These are phyloP conservation scores for Ciborinia camelliae DNA, from an alignment of 2,329 filamentous ascomycete species.

Conservation along the genomic window DNA sequence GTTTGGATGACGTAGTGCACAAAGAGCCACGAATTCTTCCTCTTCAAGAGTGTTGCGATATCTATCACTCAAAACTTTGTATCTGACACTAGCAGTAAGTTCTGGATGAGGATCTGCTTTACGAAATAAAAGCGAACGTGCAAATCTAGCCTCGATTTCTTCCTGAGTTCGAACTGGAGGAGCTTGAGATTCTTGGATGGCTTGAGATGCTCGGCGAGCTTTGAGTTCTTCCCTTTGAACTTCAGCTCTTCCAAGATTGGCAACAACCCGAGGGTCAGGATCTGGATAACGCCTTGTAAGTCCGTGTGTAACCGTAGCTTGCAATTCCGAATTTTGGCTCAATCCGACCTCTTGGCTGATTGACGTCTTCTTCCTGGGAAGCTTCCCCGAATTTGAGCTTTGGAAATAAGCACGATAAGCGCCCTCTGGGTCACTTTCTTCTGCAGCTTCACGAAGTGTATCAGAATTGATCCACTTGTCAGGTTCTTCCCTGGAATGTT, in stretches of 20 bases:
- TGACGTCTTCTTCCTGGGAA: not conserved
- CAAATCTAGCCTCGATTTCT: not conserved
- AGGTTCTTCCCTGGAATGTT: not conserved
- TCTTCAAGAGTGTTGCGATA: slow-evolving; percentile 1
- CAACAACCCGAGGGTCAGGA: not conserved
- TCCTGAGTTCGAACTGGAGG: not conserved
- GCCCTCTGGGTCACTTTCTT: not conserved
- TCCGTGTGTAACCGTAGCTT: too few species aligned
- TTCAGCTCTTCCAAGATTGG: not conserved
- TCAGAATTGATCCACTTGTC: slow-evolving; percentile 10
- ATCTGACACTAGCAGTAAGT: not conserved
- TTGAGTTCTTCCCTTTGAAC: not conserved
- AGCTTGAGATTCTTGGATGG: not conserved
- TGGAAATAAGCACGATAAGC: not conserved
- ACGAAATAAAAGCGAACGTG: not conserved
- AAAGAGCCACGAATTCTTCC: not conserved
- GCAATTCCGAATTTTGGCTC: not conserved
- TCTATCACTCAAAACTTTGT: not conserved
- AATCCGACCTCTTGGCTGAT: not conserved
- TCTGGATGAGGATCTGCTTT: not conserved
- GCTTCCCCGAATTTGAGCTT: not conserved
- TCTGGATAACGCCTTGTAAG: too few species aligned
- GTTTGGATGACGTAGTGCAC: not conserved
- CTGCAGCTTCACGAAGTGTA: not conserved
- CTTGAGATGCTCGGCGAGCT: not conserved